Percentiles rank a stretch among this genome's conserved stretches.
phyloP scores from a whole-genome alignment of 306 rosid species.

The Glycine soja region DNA sequence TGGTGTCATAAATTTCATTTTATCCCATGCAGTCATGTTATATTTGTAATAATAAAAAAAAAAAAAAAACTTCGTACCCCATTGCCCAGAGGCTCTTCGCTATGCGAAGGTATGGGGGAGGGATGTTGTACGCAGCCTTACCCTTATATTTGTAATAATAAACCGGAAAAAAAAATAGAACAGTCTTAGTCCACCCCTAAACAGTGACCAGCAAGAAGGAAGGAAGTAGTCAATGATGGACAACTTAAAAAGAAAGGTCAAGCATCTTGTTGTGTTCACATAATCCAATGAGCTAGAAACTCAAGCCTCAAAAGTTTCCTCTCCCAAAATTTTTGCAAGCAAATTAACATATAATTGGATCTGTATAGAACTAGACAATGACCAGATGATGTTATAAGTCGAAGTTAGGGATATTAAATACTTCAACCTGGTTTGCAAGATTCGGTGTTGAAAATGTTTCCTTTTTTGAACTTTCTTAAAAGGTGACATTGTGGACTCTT shows the following conservation, averaged over 20 bases:
- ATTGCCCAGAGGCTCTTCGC: no score
- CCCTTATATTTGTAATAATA: neutral
- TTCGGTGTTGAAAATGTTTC: neutral
- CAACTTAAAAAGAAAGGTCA: neutral
- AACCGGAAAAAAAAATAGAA: no score
- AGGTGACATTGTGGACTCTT: neutral
- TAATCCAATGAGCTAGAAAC: neutral
- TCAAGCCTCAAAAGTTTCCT: neutral
- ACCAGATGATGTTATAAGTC: neutral
- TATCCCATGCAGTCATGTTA: conserved; percentile 10
- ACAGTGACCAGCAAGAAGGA: conserved; percentile 1
- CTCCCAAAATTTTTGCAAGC: conserved; percentile 10
- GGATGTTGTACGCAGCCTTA: no score
- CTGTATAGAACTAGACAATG: conserved; percentile 1
- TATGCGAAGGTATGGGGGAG: no score
- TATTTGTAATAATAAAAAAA: neutral
- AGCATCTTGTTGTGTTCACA: neutral
- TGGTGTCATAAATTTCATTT: conserved; percentile 34
- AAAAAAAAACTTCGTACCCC: no score
- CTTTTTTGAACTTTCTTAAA: neutral
- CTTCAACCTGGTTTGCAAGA: conserved; percentile 12
- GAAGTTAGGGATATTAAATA: neutral
- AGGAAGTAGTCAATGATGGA: neutral
- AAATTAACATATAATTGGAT: conserved; percentile 8
- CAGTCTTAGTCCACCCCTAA: neutral